Base-by-base conservation (phyloP, 2,329 filamentous ascomycete genomes). In the Colletotrichum tropicale region DNA sequence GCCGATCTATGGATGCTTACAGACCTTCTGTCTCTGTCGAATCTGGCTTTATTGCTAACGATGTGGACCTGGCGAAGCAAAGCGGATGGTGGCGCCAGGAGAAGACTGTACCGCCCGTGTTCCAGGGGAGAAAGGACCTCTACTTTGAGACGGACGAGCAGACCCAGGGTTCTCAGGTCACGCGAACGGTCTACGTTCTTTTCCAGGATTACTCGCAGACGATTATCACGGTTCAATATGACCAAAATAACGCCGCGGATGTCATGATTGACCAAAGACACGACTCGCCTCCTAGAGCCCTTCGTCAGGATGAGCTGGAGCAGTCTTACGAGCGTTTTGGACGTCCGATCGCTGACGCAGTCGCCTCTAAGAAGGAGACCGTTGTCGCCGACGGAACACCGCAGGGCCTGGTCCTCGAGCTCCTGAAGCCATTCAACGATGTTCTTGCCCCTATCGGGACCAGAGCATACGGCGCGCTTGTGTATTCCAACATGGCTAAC, bases 131-230 rank as follows among this genome's bases (percentile, higher is more conserved):
- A 66, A 94, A 92, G 79, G 97, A 99, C 82, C 89, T 98, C 18
- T 91, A 95, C 69, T 94, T 92, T 67, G 96, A 98, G 84, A 90
- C 93, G 26, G 95, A 98, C 78, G 95, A 98, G 82, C 92, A 93
- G 2, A 93, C 90, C 8, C 93, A 94, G 30, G 93, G 93, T 82
- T 92, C 92, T 1, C 90, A 89, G 2, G 87, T 98, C 24, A 94
- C 93, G 8, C 96, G 96, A 78, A 93, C 96, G 75, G 89, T 98
- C 56, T 97, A 94, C 80, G 88, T 98, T n/a, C 87, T 99, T 10
- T 99, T 95, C 87, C 93, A 96, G 81, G 97, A 99, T 85, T 99
- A 99, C 84, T 98, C 96, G 21, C 97, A 98, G 83, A 98, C 96
- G 0, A 89, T 98, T 78, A 91, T 99, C 80, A 95, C 93, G 0